Conservation (phyloP, 2,329 filamentous ascomycete species). For the Claviceps purpurea region DNA sequence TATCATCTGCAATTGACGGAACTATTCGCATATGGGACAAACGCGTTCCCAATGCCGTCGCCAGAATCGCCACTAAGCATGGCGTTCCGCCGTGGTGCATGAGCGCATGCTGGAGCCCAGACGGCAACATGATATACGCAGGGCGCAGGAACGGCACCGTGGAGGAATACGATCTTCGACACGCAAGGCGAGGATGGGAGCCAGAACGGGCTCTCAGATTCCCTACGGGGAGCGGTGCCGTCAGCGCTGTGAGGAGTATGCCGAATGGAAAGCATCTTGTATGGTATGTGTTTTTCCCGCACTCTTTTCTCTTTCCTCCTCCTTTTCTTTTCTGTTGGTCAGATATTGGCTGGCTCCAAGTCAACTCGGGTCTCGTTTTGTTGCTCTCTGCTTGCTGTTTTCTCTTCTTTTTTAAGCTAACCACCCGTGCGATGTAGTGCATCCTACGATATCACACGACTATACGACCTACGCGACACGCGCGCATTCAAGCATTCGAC, state of each 20-base stretch:
- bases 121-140: constrained; percentile 90
- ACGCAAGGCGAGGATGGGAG: constrained; percentile 50
- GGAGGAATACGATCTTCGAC: constrained; percentile 84
- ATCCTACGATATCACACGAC: constrained; percentile 80
- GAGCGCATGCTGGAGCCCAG: constrained; percentile 89
- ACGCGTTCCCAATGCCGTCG: constrained; percentile 61
- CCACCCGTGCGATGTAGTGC: constrained; percentile 38
- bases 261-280: constrained; percentile 83
- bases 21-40: constrained; percentile 88
- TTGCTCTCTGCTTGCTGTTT: too few species aligned
- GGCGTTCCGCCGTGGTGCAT: constrained; percentile 93
- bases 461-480: constrained; percentile 73
- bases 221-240: constrained; percentile 74
- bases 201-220: constrained; percentile 75
- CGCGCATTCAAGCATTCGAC: constrained; percentile 56
- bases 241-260: constrained; percentile 83
- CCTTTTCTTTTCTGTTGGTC: too few species aligned
- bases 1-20: constrained; percentile 80
- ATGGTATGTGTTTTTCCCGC: constrained; percentile 33
- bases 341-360: too few species aligned
- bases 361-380: too few species aligned
- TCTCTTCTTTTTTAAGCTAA: background rate
- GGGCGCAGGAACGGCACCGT: constrained; percentile 85
- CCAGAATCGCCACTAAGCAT: constrained; percentile 60
- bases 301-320: background rate